Percentiles rank a stretch among this genome's conserved stretches.
These are phyloP conservation scores for Saksenaea vasiformis DNA, from an alignment of 371 early-diverging fungal genomes.

Conservation along the genomic window DNA sequence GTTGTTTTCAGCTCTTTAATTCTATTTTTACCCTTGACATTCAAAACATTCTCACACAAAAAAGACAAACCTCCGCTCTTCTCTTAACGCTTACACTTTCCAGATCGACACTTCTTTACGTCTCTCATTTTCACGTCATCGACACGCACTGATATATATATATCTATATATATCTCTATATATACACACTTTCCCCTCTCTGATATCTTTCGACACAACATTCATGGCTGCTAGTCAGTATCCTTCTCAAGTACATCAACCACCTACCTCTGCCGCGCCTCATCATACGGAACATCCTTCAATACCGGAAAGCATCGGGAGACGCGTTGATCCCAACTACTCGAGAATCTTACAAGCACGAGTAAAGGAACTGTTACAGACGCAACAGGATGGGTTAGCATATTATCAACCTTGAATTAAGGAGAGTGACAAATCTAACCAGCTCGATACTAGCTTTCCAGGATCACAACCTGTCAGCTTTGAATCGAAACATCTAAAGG, in stretches of 20 bases:
- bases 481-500: slow-evolving; percentile 60
- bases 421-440: background rate
- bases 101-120: slow-evolving; percentile 1
- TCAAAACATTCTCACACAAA: background rate
- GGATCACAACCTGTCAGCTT: slow-evolving; percentile 90
- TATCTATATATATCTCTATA: too few species aligned
- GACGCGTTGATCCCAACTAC: slow-evolving; percentile 55
- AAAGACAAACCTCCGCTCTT: background rate
- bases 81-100: background rate
- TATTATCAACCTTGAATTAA: background rate
- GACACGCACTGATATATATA: background rate
- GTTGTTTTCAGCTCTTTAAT: background rate
- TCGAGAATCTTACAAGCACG: slow-evolving; percentile 42
- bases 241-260: background rate
- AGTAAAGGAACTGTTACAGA: slow-evolving; percentile 43
- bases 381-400: slow-evolving; percentile 45
- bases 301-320: slow-evolving; percentile 41
- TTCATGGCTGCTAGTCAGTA: slow-evolving; percentile 10
- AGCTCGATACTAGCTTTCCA: slow-evolving; percentile 66
- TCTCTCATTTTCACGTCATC: background rate
- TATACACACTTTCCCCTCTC: background rate
- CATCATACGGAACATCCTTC: slow-evolving; percentile 5
- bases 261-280: background rate
- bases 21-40: background rate
- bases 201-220: background rate